These are phyloP conservation scores for Aphanocladium album DNA, from an alignment of 2,329 filamentous ascomycete species.

Conservation along the genomic window DNA sequence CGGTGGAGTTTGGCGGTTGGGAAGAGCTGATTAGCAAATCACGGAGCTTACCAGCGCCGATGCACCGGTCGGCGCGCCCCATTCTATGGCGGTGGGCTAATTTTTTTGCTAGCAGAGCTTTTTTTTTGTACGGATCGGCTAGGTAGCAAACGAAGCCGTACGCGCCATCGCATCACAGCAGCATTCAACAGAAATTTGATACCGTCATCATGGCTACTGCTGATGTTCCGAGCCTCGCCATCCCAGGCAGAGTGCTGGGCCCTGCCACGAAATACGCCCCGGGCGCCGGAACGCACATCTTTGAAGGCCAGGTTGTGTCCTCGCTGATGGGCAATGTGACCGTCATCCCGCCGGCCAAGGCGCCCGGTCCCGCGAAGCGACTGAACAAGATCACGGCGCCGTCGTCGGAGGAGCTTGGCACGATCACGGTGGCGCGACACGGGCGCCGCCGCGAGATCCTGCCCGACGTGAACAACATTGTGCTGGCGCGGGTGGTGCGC, in stretches of 20 bases:
- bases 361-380: slow-evolving; percentile 51
- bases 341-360: slow-evolving; percentile 43
- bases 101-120: slow-evolving; percentile 5
- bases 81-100: slow-evolving; percentile 2
- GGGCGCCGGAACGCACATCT: slow-evolving; percentile 79
- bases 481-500: slow-evolving; percentile 80
- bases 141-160: neutral
- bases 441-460: slow-evolving; percentile 62
- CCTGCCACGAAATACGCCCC: slow-evolving; percentile 60
- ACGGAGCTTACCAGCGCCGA: slow-evolving; percentile 5
- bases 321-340: slow-evolving; percentile 73
- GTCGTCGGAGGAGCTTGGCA: slow-evolving; percentile 40
- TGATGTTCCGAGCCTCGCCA: slow-evolving; percentile 50
- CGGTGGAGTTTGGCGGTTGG: neutral
- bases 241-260: slow-evolving; percentile 80
- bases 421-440: slow-evolving; percentile 50
- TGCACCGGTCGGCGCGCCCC: neutral
- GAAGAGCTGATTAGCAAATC: slow-evolving; percentile 5
- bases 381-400: slow-evolving; percentile 52
- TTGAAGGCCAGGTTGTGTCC: slow-evolving; percentile 68
- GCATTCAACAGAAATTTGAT: neutral
- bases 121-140: neutral
- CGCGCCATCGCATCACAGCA: neutral
- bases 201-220: slow-evolving; percentile 28
- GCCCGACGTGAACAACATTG: slow-evolving; percentile 72